Percentiles rank a stretch among this genome's conserved stretches.
These are phyloP conservation scores for Scheffersomyces coipomensis DNA, from an alignment of 805 yeast genomes.

Conservation along the genomic window DNA sequence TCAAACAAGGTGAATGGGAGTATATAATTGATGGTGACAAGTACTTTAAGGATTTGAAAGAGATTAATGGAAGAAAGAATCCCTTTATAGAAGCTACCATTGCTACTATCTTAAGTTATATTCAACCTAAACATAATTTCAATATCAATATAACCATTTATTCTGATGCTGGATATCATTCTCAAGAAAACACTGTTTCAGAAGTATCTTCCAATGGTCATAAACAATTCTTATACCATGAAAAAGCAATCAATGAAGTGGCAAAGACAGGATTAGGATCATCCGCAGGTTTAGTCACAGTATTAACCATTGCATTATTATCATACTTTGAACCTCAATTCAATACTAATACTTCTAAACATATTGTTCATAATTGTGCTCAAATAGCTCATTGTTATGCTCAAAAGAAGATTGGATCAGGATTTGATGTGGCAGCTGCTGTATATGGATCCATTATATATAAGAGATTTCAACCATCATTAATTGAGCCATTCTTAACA, in stretches of 20 bases:
- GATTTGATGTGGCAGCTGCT: conserved; percentile 97
- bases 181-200: conserved; percentile 51
- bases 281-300: conserved; percentile 89
- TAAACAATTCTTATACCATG: conserved; percentile 59
- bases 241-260: conserved; percentile 59
- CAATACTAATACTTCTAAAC: conserved; percentile 22
- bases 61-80: conserved; percentile 43
- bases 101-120: conserved; percentile 52
- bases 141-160: conserved; percentile 56
- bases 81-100: conserved; percentile 76
- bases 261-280: conserved; percentile 96
- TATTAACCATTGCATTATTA: conserved; percentile 67
- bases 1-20: conserved; percentile 66
- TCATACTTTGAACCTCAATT: conserved; percentile 36
- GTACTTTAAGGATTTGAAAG: conserved; percentile 12
- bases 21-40: conserved; percentile 34
- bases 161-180: conserved; percentile 89
- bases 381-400: conserved; percentile 93
- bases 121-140: conserved; percentile 29
- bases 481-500: conserved; percentile 41
- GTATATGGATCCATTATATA: conserved; percentile 86
- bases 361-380: conserved; percentile 72
- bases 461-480: conserved; percentile 64
- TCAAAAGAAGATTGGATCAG: conserved; percentile 94
- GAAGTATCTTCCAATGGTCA: conserved; percentile 33